A percentile compares a stretch with the other conserved stretches of the same genome.
Conservation (phyloP, 352 stramenopile species). For the Globisporangium okanoganense region DNA sequence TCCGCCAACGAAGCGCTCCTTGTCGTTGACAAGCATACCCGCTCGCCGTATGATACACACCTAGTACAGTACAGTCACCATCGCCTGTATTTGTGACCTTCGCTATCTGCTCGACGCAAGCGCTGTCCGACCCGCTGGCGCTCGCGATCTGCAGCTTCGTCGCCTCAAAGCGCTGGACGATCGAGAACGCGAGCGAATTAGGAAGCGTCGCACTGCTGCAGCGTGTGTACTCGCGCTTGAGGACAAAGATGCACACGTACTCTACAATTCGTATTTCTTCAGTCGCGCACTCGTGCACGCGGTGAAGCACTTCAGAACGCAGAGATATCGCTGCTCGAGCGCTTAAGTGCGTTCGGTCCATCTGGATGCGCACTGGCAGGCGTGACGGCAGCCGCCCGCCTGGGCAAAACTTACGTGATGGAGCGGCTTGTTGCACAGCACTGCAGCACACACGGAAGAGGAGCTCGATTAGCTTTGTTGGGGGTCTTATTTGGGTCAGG, state of each 20-base stretch:
- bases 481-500: too few species aligned
- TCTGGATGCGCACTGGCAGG: neutral
- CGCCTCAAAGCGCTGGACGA: neutral
- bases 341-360: neutral
- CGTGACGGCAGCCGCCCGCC: neutral
- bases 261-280: neutral
- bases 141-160: neutral
- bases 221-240: neutral
- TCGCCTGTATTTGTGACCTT: too few species aligned
- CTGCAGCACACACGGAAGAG: too few species aligned
- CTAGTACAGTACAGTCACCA: too few species aligned
- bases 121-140: neutral
- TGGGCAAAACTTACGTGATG: conserved; percentile 1
- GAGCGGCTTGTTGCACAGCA: too few species aligned
- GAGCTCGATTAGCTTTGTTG: too few species aligned
- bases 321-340: neutral
- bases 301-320: neutral
- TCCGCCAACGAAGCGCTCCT: too few species aligned
- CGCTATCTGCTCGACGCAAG: neutral
- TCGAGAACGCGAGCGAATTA: neutral
- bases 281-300: neutral
- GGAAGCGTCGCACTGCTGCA: neutral
- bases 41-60: too few species aligned
- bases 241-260: too few species aligned
- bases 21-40: too few species aligned